phyloP scores from a whole-genome alignment of 768 basidiomycete genomes.

The Amanita pallidorosea region DNA sequence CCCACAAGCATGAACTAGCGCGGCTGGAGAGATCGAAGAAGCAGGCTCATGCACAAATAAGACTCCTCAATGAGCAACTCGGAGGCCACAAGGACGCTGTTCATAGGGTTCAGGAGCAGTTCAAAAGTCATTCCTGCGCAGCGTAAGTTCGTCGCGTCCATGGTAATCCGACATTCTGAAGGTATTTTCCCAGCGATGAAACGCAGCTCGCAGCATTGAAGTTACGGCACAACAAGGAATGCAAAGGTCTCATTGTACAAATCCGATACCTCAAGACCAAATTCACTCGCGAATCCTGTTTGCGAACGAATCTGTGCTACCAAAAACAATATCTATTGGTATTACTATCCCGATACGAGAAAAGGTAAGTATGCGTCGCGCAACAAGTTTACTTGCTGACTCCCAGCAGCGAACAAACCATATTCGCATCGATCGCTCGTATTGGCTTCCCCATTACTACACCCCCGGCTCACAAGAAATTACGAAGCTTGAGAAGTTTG shows the following conservation, averaged over 20 bases:
- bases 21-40: conserved; percentile 56
- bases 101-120: conserved; percentile 31
- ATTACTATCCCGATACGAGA: conserved; percentile 60
- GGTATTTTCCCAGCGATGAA: conserved; percentile 31
- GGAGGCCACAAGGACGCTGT: conserved; percentile 43
- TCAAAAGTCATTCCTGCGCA: conserved; percentile 48
- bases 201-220: conserved; percentile 43
- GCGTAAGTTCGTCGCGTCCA: conserved; percentile 29
- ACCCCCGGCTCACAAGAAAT: conserved; percentile 23
- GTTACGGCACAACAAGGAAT: conserved; percentile 71
- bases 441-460: conserved; percentile 55
- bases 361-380: conserved; percentile 36
- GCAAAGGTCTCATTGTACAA: conserved; percentile 84
- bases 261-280: conserved; percentile 89
- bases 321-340: conserved; percentile 85
- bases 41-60: conserved; percentile 56
- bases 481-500: conserved; percentile 43
- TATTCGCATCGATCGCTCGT: conserved; percentile 64
- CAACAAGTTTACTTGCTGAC: not conserved
- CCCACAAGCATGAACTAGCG: conserved; percentile 41
- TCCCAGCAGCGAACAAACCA: conserved; percentile 48
- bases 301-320: conserved; percentile 67
- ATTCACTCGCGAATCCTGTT: conserved; percentile 73
- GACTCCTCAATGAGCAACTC: conserved; percentile 56
- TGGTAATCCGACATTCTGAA: not conserved